Base-by-base conservation (phyloP, 192 early-diverging fungal species). In the Dissophora globulifera region DNA sequence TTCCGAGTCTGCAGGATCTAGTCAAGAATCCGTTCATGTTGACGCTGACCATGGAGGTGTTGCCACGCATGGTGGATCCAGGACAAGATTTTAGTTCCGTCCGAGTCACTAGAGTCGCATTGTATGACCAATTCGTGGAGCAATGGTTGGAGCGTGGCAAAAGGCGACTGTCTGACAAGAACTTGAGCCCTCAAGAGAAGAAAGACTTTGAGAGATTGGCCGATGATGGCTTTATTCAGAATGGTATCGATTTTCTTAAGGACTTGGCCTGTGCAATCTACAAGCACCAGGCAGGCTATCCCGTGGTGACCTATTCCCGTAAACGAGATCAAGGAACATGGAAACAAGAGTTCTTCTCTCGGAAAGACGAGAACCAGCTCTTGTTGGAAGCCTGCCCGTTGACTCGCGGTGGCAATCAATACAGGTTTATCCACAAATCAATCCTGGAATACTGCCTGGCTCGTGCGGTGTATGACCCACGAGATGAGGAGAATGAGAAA, bases 221-320 rank as follows among this genome's bases (percentile, higher is more conserved):
- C 20, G 55, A 58, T 32, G 52, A 49, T 19, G 65, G 65, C 13
- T 67, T 67, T 31, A 51, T 47, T 8, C 45, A 50, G 45, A 49
- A 58, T 17, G 55, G 55, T 17, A 58, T 67, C 32, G n/a, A 20
- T 20, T 67, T 48, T 27, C 20, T 67, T n/a, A 67, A 57, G 29
- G 47, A 41, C 10, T 31, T 67, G 30, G 51, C 65, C n/a, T 42
- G 31, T 23, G 54, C 53, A 20, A 67, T 67, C 33, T 67, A 47
- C 51, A 40, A 58, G 22, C 30, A 67, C 26, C 65, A 67, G 29
- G 35, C 32, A 17, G 65, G 55, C 22, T 58, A 58, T 43, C 48
- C 65, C 13, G 51, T 58, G 22, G 47, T 67, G 15, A 3, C 13
- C 6, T 56, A 65, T 27, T 55, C 62, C 2, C 26, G 20, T 15